Base-by-base conservation (phyloP, 106 monocot species). In the Ottelia alismoides region DNA sequence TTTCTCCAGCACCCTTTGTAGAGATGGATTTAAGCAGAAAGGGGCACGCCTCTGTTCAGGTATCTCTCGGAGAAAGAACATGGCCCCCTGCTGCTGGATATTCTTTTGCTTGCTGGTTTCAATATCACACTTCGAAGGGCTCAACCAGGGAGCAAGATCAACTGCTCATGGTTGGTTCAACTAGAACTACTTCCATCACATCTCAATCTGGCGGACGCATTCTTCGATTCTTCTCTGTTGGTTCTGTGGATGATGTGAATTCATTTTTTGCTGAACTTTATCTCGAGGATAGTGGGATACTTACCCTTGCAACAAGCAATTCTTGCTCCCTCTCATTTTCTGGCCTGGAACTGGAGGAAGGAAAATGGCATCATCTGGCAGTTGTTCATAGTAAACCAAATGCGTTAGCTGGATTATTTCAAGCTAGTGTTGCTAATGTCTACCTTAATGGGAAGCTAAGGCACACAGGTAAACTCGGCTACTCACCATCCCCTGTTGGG, bases 31-130 rank as follows among this genome's bases (percentile, higher is more conserved):
- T 89, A 89, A 78, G 67, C 56, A 96, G 72, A 70, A 71, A 73
- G 27, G 96, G 96, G 17, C 72, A 96, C 79, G 81, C 85, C 50
- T 89, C 88, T 61, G 66, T 96, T 53, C 96, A 96, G 40, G 89
- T 96, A 22, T 89, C 89, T n/a, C 67, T 96, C 57, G 96, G 96
- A 56, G 96, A 96, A 65, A 88, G 96, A 67, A 89, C 83, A 21
- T 96, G 96, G 96, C 96, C 96, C 67, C 96, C 96, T 55, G 78
- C 82, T 72, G 89, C 96, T 58, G 96, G 96, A 25, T 96, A 96
- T 77, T 89, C 96, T 28, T 96, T 96, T 69, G 76, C 85, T 46
- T 89, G 96, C 52, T 96, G 96, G 96, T 96, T 96, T 72, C 88
- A 85, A 62, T 89, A 74, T 65, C 76, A 45, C 0, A 85, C 85